Percentiles rank a stretch among this genome's conserved stretches.
Evolutionary conservation across 306 rosid species (phyloP).

Genomic region (Hippophae gyantsensis): DNA sequence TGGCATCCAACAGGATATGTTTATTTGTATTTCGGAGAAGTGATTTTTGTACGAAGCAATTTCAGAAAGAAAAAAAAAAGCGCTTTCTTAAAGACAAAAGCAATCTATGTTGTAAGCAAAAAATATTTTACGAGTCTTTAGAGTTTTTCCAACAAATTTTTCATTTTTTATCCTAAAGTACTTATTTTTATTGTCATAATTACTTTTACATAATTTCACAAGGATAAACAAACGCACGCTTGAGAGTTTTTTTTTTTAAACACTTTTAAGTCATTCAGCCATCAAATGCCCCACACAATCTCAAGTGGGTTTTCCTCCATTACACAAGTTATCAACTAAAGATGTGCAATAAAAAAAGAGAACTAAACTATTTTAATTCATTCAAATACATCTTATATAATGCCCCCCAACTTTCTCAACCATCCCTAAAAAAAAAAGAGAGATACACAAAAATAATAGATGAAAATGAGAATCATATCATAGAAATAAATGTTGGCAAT

Average conservation of each 20-base stretch:
- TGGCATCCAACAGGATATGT: too few species aligned
- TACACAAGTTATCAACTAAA: slow-evolving; percentile 11
- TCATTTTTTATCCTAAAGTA: too few species aligned
- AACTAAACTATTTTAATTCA: slow-evolving; percentile 34
- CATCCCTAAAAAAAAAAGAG: slow-evolving; percentile 32
- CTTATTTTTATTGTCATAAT: too few species aligned
- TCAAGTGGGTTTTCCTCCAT: slow-evolving; percentile 21
- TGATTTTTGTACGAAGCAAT: too few species aligned
- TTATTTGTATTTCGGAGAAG: too few species aligned
- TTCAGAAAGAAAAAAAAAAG: too few species aligned
- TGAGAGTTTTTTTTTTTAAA: neutral
- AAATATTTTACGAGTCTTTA: too few species aligned
- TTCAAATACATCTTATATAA: slow-evolving; percentile 36
- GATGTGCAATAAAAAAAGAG: slow-evolving; percentile 12
- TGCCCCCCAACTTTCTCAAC: slow-evolving; percentile 39
- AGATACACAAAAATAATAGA: slow-evolving; percentile 32
- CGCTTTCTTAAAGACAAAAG: too few species aligned
- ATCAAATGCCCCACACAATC: slow-evolving; percentile 21
- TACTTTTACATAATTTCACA: too few species aligned
- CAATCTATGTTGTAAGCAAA: too few species aligned
- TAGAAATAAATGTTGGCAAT: slow-evolving; percentile 36
- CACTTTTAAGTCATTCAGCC: neutral
- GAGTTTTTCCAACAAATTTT: too few species aligned
- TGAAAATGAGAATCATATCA: slow-evolving; percentile 46
- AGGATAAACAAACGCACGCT: too few species aligned